Evolutionary conservation across 1,284 basidiomycete genomes (phyloP), one percentile per base, ranked within the genome.

Genomic region (Apiotrichum sp.): DNA sequence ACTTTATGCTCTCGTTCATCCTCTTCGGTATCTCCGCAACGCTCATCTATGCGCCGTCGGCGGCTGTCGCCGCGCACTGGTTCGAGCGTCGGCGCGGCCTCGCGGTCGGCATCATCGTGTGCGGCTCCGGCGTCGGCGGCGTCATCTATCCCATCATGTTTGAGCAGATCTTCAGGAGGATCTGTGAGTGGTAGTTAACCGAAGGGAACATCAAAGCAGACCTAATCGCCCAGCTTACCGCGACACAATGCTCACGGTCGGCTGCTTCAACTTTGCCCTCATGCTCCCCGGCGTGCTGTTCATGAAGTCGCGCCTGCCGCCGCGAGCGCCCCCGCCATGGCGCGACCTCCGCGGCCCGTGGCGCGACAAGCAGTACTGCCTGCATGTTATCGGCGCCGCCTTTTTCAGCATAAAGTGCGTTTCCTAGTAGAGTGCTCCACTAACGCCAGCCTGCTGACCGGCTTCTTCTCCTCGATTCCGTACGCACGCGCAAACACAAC

Each of bases 81-180:
- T 76, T 76, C 55, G 49, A 66, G 50, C 58, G 63, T 32, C 62
- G 62, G 34, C 59, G 73, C 31, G 64, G 67, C 3, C 68, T 67
- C 0, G 74, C 74, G 0, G 62, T 72, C 4, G 72, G 70, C 1
- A 62, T 74, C 51, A 69, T 73, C n/a, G 63, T 67, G 2, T 67
- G 65, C 38, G 74, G 74, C 6, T 63, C 63, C 29, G 72, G 72
- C 3, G 47, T 73, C 11, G 71, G 69, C 3, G 73, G 72, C 11
- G 67, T 76, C 7, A 63, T 74, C 49, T 72, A 73, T 51, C 74
- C 74, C 6, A 70, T 76, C 53, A 64, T 67, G 48, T 53, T 76
- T 14, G 65, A 68, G 52, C 59, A 62, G 31, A 60, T 76, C 3
- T 67, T 76, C 36, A 53, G 57, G 29, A 14, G 53, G 36, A 42